A percentile compares a stretch with the other conserved stretches of the same genome.
phyloP scores from a whole-genome alignment of 2,329 filamentous ascomycete genomes.

The Fusarium mangiferae region DNA sequence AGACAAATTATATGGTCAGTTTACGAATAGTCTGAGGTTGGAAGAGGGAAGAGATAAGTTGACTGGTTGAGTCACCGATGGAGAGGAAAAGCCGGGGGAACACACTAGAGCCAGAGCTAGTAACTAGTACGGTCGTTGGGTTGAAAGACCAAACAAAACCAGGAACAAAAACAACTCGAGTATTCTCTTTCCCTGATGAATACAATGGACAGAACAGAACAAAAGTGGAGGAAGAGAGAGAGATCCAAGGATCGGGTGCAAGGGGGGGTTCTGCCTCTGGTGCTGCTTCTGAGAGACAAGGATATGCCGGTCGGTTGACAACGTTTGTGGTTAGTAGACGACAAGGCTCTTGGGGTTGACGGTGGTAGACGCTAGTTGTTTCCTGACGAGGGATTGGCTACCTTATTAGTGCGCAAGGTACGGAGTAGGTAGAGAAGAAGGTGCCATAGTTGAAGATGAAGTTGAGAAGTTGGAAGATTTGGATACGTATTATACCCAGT shows the following conservation, averaged over 20 bases:
- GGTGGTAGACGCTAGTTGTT: slow-evolving; percentile 30
- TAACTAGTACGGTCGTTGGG: neutral
- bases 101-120: neutral
- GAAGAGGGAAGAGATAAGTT: neutral
- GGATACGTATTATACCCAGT: neutral
- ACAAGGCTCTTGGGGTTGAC: slow-evolving; percentile 19
- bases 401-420: neutral
- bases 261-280: slow-evolving; percentile 6
- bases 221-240: slow-evolving; percentile 33
- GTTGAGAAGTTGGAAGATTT: neutral
- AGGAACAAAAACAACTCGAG: neutral
- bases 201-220: neutral
- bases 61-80: neutral
- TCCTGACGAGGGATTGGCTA: slow-evolving; percentile 17
- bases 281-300: slow-evolving; percentile 11
- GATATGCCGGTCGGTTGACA: slow-evolving; percentile 33
- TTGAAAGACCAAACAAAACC: slow-evolving; percentile 6
- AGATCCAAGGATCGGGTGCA: slow-evolving; percentile 18
- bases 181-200: slow-evolving; percentile 5
- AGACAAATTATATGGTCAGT: neutral
- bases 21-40: neutral
- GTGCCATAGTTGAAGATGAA: neutral
- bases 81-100: neutral
- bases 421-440: neutral
- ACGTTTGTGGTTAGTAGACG: slow-evolving; percentile 40